phyloP scores from a whole-genome alignment of 2,329 filamentous ascomycete species.

The Talaromyces piceae region DNA sequence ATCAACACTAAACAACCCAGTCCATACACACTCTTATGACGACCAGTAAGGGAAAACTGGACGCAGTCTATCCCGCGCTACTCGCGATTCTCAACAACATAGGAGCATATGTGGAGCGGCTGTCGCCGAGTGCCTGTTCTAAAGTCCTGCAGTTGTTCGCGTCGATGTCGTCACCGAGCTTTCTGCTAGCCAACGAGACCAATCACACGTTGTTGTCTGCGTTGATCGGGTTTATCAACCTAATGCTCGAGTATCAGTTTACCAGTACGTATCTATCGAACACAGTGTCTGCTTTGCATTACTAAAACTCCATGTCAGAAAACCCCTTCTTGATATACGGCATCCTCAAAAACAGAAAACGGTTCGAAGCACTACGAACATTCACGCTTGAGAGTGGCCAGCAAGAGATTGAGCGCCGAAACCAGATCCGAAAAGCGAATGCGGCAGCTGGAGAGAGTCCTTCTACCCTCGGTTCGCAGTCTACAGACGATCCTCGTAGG shows the following conservation, averaged over 20 bases:
- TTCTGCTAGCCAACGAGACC: slow-evolving; percentile 82
- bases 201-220: slow-evolving; percentile 78
- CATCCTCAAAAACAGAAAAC: slow-evolving; percentile 69
- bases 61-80: slow-evolving; percentile 85
- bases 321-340: slow-evolving; percentile 77
- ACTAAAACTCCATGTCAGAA: slow-evolving; percentile 40
- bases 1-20: slow-evolving; percentile 38
- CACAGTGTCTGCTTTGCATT: not conserved
- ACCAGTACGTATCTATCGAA: slow-evolving; percentile 54
- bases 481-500: slow-evolving; percentile 33
- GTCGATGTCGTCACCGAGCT: slow-evolving; percentile 89
- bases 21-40: slow-evolving; percentile 91
- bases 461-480: slow-evolving; percentile 30
- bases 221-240: slow-evolving; percentile 79
- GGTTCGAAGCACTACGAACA: slow-evolving; percentile 74
- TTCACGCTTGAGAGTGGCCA: slow-evolving; percentile 91
- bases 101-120: slow-evolving; percentile 69
- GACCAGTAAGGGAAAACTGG: slow-evolving; percentile 79
- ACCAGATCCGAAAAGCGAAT: slow-evolving; percentile 61
- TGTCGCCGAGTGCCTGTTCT: slow-evolving; percentile 66
- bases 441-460: slow-evolving; percentile 26
- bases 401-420: slow-evolving; percentile 78
- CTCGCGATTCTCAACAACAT: slow-evolving; percentile 92
- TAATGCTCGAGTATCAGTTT: slow-evolving; percentile 84
- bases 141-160: slow-evolving; percentile 82